phyloP scores from a whole-genome alignment of 441 rosid species.

The Erysimum cheiri region DNA sequence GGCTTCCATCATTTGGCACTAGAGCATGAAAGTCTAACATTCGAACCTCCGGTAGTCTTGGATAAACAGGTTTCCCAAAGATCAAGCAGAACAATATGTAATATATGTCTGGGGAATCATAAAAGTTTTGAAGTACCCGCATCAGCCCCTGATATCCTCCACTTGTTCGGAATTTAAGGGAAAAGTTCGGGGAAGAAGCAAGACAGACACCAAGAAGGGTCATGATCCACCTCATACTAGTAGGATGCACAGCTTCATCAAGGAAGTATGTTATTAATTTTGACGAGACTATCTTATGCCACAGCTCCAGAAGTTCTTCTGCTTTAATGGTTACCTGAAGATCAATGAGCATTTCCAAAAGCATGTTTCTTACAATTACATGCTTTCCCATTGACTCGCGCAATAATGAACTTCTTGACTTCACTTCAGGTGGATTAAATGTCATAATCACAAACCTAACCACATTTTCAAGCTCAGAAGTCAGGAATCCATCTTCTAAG shows the following conservation, averaged over 20 bases:
- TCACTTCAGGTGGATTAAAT: constrained; percentile 95
- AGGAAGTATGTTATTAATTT: constrained; percentile 96
- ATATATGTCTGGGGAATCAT: constrained; percentile 99
- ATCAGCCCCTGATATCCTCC: constrained; percentile 96
- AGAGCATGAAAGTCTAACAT: constrained; percentile 99
- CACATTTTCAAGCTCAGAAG: constrained; percentile 97
- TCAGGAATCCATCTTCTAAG: constrained; percentile 96
- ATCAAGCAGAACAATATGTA: constrained; percentile 96
- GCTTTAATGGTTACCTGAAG: constrained; percentile 96
- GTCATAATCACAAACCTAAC: constrained; percentile 98
- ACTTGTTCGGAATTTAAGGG: constrained; percentile 93
- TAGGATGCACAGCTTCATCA: constrained; percentile 99
- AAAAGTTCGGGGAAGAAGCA: constrained; percentile 94
- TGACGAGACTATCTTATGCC: constrained; percentile 99
- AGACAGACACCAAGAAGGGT: constrained; percentile 98
- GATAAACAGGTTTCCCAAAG: constrained; percentile 98
- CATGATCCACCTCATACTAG: constrained; percentile 99
- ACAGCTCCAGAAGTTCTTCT: constrained; percentile 97
- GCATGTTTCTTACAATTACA: constrained; percentile 98
- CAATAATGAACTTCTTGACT: constrained; percentile 68
- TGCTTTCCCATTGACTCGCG: constrained; percentile 98
- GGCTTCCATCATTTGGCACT: constrained; percentile 89
- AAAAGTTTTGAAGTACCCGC: constrained; percentile 94
- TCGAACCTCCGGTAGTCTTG: constrained; percentile 98
- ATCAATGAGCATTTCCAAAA: constrained; percentile 99